These are phyloP conservation scores for Phylloboletellus chloephorus DNA, from an alignment of 1,284 basidiomycete species.

Conservation along the genomic window DNA sequence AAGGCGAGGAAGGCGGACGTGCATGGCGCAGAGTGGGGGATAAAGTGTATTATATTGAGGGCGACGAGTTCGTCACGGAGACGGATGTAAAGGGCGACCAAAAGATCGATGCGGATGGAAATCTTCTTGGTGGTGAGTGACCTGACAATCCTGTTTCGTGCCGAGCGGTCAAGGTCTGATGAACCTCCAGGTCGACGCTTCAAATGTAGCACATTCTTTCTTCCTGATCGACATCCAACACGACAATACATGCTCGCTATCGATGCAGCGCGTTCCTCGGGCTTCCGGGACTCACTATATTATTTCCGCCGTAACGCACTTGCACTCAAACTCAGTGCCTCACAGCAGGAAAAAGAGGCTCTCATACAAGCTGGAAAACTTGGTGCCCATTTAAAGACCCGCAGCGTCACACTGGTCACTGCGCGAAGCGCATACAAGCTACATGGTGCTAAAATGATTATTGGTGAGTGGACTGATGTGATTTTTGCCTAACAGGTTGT, in stretches of 20 bases:
- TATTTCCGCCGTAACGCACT: slow-evolving; percentile 91
- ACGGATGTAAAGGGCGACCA: slow-evolving; percentile 85
- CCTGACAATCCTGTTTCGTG: slow-evolving; percentile 1
- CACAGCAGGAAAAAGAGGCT: slow-evolving; percentile 84
- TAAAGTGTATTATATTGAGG: slow-evolving; percentile 71
- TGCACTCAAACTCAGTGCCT: slow-evolving; percentile 85
- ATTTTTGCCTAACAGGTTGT: background rate
- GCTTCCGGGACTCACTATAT: slow-evolving; percentile 94
- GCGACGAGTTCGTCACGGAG: slow-evolving; percentile 83
- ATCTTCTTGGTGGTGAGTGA: slow-evolving; percentile 74
- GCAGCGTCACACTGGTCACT: slow-evolving; percentile 91
- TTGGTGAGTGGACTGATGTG: slow-evolving; percentile 48
- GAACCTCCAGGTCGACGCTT: slow-evolving; percentile 66
- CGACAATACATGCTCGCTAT: slow-evolving; percentile 94
- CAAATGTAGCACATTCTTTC: slow-evolving; percentile 83
- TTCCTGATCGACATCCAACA: slow-evolving; percentile 77
- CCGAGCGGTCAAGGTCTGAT: slow-evolving; percentile 6
- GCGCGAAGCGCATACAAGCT: slow-evolving; percentile 92
- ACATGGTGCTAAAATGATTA: slow-evolving; percentile 86
- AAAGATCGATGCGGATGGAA: slow-evolving; percentile 86
- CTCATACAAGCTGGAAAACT: slow-evolving; percentile 86
- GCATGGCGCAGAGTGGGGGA: slow-evolving; percentile 73
- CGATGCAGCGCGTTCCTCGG: slow-evolving; percentile 92
- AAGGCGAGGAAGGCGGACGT: slow-evolving; percentile 48
- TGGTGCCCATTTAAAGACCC: slow-evolving; percentile 80